Evolutionary conservation across 2,329 filamentous ascomycete species (phyloP).

Genomic region (Calonectria naviculata): DNA sequence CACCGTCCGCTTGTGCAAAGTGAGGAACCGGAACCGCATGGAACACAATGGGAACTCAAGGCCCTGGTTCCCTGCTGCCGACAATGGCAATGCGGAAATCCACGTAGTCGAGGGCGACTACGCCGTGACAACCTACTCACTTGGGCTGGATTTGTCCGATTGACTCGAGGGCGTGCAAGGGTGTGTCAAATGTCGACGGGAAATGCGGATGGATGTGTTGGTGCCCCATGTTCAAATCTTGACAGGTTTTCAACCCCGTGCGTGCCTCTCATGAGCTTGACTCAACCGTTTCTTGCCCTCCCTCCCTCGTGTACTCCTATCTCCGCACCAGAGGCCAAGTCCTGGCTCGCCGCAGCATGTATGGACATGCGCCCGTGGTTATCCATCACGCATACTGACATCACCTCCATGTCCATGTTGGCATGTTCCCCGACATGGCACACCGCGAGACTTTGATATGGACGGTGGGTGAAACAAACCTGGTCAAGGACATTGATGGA

Average conservation of each 20-base stretch:
- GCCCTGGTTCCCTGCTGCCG: slow-evolving; percentile 19
- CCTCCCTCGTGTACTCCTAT: slow-evolving; percentile 8
- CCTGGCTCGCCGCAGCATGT: not conserved
- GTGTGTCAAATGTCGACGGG: slow-evolving; percentile 40
- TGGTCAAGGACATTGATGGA: slow-evolving; percentile 1
- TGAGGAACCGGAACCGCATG: slow-evolving; percentile 16
- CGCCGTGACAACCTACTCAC: slow-evolving; percentile 9
- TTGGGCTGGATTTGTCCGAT: slow-evolving; percentile 24
- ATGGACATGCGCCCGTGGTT: not conserved
- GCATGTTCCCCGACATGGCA: not conserved
- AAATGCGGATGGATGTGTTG: slow-evolving; percentile 46
- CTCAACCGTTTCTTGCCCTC: slow-evolving; percentile 13
- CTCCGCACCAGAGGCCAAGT: not conserved
- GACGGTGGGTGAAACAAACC: not conserved
- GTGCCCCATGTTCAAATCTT: slow-evolving; percentile 34
- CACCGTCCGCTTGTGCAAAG: slow-evolving; percentile 14
- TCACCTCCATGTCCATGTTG: not conserved
- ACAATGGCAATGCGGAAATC: slow-evolving; percentile 24
- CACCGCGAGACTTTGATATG: slow-evolving; percentile 16
- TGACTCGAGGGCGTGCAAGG: slow-evolving; percentile 38
- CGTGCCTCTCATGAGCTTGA: slow-evolving; percentile 13
- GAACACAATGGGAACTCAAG: slow-evolving; percentile 11
- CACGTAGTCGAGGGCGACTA: slow-evolving; percentile 21
- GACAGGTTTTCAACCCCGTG: slow-evolving; percentile 25
- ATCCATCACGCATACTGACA: not conserved